Base-by-base conservation (phyloP, 768 basidiomycete species). In the Lactarius psammicola region DNA sequence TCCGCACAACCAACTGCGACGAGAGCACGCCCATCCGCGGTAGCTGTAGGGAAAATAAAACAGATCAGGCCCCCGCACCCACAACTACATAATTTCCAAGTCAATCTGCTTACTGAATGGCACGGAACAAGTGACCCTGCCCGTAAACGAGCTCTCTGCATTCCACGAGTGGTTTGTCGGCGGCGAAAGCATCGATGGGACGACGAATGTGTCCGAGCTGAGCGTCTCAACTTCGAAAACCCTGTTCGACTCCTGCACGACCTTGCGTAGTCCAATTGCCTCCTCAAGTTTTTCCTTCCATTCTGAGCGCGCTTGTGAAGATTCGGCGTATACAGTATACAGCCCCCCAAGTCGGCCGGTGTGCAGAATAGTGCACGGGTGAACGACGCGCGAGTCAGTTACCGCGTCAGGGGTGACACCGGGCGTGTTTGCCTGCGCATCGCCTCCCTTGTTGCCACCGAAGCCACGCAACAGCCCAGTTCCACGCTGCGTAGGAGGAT, bases 1-100 rank as follows among this genome's bases (percentile, higher is more conserved):
- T 97, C 94, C 0, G 90, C 89, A 74, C 95, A 97, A 9, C 95
- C 97, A 70, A 98, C 88, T 0, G 95, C 94, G 46, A 98, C 90
- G 17, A 99, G 81, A 15, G 86, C 86, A 30, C 94, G 86, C 6
- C 89, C 88, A 73, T 98, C 94, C 6, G 87, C 80, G 6, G 92
- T 94, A 67, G 84, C 92, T 96, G 65, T 6, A 71, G 38, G 18
- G 40, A 7, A 23, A 4, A 46, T 20, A 11, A 51, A 26, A 26
- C 4, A 26, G 49, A 15, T 28, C 26, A 51, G 13, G 26, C 23
- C 15, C 23, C 28, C 49, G 49, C 3, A 36, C 36, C 11, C 36
- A 60, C 59, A 51, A 33, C 11, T n/a, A 72, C 66, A 69, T 60
- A 46, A 60, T 54, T 68, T 15, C 64, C n/a, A 11, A 59, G 17